Evolutionary conservation across 768 basidiomycete genomes (phyloP).

Genomic region (Trametes gibbosa): DNA sequence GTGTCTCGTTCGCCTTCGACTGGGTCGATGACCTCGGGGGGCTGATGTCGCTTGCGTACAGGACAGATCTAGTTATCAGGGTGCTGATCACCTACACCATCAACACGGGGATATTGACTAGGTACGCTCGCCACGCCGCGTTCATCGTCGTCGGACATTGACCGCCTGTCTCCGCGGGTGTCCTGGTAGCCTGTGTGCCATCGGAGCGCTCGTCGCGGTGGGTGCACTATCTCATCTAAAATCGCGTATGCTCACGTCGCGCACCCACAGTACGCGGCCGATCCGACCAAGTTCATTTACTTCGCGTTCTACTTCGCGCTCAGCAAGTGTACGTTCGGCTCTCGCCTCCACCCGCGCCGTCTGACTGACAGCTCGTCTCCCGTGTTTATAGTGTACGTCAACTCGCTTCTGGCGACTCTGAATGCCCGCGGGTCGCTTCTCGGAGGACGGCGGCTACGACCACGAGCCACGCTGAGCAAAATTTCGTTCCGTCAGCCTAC

Average conservation of each 20-base stretch:
- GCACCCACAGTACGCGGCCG: constrained; percentile 5
- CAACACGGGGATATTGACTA: constrained; percentile 19
- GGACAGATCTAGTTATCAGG: constrained; percentile 15
- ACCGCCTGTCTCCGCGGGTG: neutral
- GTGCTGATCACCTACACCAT: constrained; percentile 18
- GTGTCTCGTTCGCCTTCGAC: neutral
- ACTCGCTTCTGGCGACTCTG: constrained; percentile 22
- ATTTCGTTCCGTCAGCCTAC: constrained; percentile 4
- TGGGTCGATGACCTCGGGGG: neutral
- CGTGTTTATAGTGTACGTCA: constrained; percentile 18
- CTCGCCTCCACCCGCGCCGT: neutral
- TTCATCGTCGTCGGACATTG: neutral
- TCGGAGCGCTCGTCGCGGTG: constrained; percentile 16
- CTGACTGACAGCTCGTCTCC: neutral
- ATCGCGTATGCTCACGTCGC: neutral
- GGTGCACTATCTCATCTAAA: neutral
- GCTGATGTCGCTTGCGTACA: neutral
- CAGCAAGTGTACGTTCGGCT: constrained; percentile 14
- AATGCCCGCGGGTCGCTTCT: constrained; percentile 21
- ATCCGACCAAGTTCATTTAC: constrained; percentile 16
- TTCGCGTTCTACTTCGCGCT: constrained; percentile 22
- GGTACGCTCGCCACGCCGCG: constrained; percentile 1
- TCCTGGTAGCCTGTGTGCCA: constrained; percentile 11
- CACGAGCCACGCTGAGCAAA: neutral
- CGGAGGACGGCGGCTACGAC: neutral